A percentile compares a stretch with the other conserved stretches of the same genome.
phyloP scores from a whole-genome alignment of 2,329 filamentous ascomycete genomes.

The Diplodia scrobiculata region DNA sequence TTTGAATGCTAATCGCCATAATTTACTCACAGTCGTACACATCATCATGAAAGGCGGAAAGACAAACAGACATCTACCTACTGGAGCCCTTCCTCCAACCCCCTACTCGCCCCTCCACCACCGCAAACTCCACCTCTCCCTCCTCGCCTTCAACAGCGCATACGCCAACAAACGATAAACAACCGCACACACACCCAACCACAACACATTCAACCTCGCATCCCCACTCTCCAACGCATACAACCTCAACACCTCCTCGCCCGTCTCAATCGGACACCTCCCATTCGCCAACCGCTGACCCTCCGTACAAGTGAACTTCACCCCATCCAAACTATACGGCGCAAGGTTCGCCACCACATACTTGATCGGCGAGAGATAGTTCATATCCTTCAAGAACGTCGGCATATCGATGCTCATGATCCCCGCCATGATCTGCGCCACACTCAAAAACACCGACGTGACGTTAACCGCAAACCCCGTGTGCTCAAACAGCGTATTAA shows the following conservation, averaged over 20 bases:
- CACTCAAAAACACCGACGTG: conserved; percentile 68
- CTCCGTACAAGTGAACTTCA: conserved; percentile 65
- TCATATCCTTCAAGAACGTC: conserved; percentile 65
- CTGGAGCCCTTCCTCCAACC: neutral
- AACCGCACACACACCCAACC: conserved; percentile 64
- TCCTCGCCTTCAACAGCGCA: conserved; percentile 57
- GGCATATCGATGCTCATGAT: conserved; percentile 72
- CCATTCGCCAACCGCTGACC: conserved; percentile 63
- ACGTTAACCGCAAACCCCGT: conserved; percentile 76
- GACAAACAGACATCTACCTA: neutral
- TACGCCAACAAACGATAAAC: conserved; percentile 68
- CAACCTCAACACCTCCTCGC: conserved; percentile 66
- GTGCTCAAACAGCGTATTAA: conserved; percentile 74
- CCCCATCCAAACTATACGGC: conserved; percentile 63
- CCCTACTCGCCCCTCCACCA: neutral
- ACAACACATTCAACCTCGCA: conserved; percentile 62
- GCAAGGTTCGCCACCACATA: conserved; percentile 69
- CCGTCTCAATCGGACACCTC: conserved; percentile 65
- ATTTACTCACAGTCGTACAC: neutral
- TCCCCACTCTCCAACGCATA: conserved; percentile 65
- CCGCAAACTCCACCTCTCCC: conserved; percentile 54
- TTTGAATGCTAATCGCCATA: too few relatives aligned
- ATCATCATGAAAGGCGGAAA: neutral
- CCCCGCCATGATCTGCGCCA: conserved; percentile 71
- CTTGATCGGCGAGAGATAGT: conserved; percentile 71